Conservation (phyloP, 2,329 filamentous ascomycete genomes). For the Ophiostoma populinum region DNA sequence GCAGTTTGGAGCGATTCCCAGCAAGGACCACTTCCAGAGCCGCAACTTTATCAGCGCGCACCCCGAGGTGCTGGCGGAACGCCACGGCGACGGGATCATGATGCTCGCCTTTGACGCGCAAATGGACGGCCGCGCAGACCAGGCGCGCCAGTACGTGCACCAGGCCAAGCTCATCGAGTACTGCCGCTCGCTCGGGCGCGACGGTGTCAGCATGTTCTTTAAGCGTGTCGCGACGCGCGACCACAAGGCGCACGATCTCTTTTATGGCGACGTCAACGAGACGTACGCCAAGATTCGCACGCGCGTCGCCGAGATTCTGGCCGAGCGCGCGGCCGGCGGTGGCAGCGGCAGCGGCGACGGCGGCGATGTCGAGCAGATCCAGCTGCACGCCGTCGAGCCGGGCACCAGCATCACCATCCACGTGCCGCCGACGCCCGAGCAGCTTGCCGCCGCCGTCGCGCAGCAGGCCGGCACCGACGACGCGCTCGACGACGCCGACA, state of each 20-base stretch:
- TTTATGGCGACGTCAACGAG: conserved; percentile 79
- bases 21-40: conserved; percentile 55
- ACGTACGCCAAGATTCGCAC: conserved; percentile 72
- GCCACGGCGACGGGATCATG: conserved; percentile 77
- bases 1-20: conserved; percentile 62
- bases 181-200: conserved; percentile 72
- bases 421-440: conserved; percentile 51
- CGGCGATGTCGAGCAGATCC: conserved; percentile 80
- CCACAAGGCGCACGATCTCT: conserved; percentile 80
- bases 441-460: neutral
- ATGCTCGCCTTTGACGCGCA: conserved; percentile 84
- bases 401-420: conserved; percentile 80
- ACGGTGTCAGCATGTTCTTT: conserved; percentile 87
- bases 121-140: conserved; percentile 57
- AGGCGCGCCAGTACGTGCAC: conserved; percentile 75
- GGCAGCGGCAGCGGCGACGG: conserved; percentile 23
- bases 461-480: conserved; percentile 18
- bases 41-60: conserved; percentile 65
- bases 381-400: conserved; percentile 89
- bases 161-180: conserved; percentile 88
- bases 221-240: conserved; percentile 80
- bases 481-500: conserved; percentile 33
- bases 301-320: conserved; percentile 54
- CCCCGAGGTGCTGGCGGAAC: conserved; percentile 59
- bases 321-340: conserved; percentile 25